phyloP scores from a whole-genome alignment of 2,329 filamentous ascomycete species.

The Pestalotiopsis sp. region DNA sequence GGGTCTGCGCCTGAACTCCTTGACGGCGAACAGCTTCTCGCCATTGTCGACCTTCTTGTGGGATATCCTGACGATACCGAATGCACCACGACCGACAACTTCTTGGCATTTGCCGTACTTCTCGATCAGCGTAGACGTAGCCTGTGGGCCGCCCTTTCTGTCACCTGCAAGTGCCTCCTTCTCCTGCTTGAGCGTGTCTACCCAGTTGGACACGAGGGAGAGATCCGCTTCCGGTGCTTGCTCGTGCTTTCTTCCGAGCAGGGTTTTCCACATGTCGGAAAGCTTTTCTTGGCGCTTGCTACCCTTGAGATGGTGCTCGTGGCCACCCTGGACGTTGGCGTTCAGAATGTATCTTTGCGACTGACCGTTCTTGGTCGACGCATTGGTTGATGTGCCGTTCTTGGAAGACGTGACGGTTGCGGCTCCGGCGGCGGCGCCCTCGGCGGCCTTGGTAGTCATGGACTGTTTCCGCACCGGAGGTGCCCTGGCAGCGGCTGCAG shows the following conservation, averaged over 20 bases:
- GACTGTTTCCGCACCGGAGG: conserved; percentile 45
- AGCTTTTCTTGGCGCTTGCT: conserved; percentile 93
- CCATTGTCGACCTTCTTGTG: conserved; percentile 90
- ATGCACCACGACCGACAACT: conserved; percentile 91
- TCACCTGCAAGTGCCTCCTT: conserved; percentile 75
- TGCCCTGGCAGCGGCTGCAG: conserved; percentile 33
- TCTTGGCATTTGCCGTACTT: conserved; percentile 99
- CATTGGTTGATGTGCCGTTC: too few species aligned
- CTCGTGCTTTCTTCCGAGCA: conserved; percentile 84
- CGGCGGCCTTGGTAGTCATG: conserved; percentile 29
- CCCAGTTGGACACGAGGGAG: conserved; percentile 93
- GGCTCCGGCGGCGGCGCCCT: conserved; percentile 29
- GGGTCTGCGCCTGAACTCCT: conserved; percentile 92
- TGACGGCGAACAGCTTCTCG: conserved; percentile 95
- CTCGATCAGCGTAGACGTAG: conserved; percentile 79
- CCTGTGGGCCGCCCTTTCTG: conserved; percentile 73
- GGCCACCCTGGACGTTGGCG: conserved; percentile 62
- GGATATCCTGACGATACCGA: conserved; percentile 95
- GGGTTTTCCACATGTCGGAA: conserved; percentile 83
- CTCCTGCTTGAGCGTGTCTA: conserved; percentile 87
- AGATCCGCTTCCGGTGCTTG: conserved; percentile 73
- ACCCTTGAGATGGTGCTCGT: conserved; percentile 86
- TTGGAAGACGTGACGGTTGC: too few species aligned
- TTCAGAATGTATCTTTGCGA: conserved; percentile 52
- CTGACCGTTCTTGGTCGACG: conserved; percentile 27